Base-by-base conservation (phyloP, 352 stramenopile genomes). In the Globisporangium orthogonon region DNA sequence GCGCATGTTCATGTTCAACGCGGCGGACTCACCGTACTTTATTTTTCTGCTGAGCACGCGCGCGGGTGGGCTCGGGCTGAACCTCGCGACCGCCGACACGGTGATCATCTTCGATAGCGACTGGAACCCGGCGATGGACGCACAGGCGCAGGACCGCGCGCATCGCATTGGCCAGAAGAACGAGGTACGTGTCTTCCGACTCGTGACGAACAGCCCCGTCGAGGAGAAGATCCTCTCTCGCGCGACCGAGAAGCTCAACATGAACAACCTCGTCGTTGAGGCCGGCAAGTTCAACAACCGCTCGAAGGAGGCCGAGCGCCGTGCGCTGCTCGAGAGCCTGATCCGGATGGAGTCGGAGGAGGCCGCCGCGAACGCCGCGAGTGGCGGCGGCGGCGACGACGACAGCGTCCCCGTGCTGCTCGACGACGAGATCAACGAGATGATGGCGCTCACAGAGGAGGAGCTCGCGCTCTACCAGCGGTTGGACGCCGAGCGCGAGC, bases 21-120 rank as follows among this genome's bases (percentile, higher is more conserved):
- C 84, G 4, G 66, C 83, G 2, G 85, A 95, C 61, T 92, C 83
- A 28, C 83, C 83, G 4, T 91, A 78, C 66, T 99, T 99, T 63
- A 87, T 89, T 33, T 99, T 99, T 69, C 72, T 99, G 15, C 71
- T 99, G 31, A 98, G 86, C 67, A 99, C 98, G 18, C 83, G 97
- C 7, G 97, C 97, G 29, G 97, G 97, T 63, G 97, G 97, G 28
- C 75, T 99, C 30, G 97, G 97, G 28, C 66, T 99, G 23, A 99
- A 99, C 70, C 85, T 99, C 29, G 96, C 94, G 33, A 96, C 96
- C 23, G 97, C 97, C 30, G 97, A 99, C 65, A 99, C 96, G 5
- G 96, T 99, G 7, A 97, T 99, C 45, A 98, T 99, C 69, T 99
- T 98, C 63, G 98, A 99, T 66, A 98, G 86, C 62, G 97, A 99